phyloP scores from a whole-genome alignment of 176 grass and related monocot species.

The Eleusine indica region DNA sequence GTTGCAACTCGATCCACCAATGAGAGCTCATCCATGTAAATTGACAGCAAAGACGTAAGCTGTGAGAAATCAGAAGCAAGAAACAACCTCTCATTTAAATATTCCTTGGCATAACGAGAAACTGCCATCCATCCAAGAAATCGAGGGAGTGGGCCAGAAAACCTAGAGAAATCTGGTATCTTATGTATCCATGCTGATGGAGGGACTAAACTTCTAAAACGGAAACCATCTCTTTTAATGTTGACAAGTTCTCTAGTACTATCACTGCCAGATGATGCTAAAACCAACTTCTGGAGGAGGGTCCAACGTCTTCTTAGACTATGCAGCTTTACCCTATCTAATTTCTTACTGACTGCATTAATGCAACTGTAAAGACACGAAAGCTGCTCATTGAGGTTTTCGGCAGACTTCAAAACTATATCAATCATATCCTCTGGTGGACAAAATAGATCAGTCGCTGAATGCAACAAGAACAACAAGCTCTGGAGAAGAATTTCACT shows the following conservation, averaged over 20 bases:
- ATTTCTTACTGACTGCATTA: slow-evolving; percentile 50
- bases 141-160: slow-evolving; percentile 65
- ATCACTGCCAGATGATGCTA: slow-evolving; percentile 79
- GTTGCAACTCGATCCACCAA: slow-evolving; percentile 62
- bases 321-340: slow-evolving; percentile 72
- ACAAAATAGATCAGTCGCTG: slow-evolving; percentile 83
- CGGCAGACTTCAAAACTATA: slow-evolving; percentile 84
- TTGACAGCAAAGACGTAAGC: slow-evolving; percentile 81
- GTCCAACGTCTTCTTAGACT: slow-evolving; percentile 68
- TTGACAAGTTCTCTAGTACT: slow-evolving; percentile 53
- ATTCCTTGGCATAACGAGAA: slow-evolving; percentile 83
- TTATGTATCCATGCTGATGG: slow-evolving; percentile 85
- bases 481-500: slow-evolving; percentile 88
- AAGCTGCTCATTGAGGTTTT: slow-evolving; percentile 74
- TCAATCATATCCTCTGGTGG: slow-evolving; percentile 75
- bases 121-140: slow-evolving; percentile 96
- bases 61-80: slow-evolving; percentile 96
- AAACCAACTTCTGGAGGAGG: slow-evolving; percentile 83
- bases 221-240: slow-evolving; percentile 60
- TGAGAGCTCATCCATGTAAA: slow-evolving; percentile 82
- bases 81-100: slow-evolving; percentile 66
- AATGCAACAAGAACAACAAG: slow-evolving; percentile 89
- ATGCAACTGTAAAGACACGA: slow-evolving; percentile 60
- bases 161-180: slow-evolving; percentile 71
- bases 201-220: slow-evolving; percentile 80